Base-by-base conservation (phyloP, 768 basidiomycete species). In the Panus rudis region DNA sequence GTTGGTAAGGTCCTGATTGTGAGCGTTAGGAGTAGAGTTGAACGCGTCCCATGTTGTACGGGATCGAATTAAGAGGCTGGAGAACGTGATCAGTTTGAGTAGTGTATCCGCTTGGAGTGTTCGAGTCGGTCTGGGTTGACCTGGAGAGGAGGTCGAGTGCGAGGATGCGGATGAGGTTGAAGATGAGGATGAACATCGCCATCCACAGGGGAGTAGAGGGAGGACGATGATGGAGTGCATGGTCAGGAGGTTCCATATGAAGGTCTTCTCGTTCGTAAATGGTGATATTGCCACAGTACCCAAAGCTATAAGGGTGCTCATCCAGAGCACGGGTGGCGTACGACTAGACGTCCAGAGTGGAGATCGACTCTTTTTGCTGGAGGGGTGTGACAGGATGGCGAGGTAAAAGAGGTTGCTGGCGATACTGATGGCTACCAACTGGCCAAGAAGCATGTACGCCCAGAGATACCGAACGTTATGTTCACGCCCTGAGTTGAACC, bases 381-480 rank as follows among this genome's bases (percentile, higher is more conserved):
- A 51, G 8, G 63, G 49, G n/a, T 65, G 54, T 1, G 67, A 63
- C 10, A 70, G 55, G 23, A 80, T 42, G 8, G 78, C 73, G 5
- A 76, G 58, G 51, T 75, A 75, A 61, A 83, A 84, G 16, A 87
- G 65, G 42, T 76, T 75, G 1, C 75, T 73, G 6, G 80, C 77
- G 27, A 84, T 76, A 10, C 76, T 77, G 35, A 85, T 77, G 24
- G 84, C 81, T 42, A 87, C 81, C 17, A 84, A 51, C 58, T 85
- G 81, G 4, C 81, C 84, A 7, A 87, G 68, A 26, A 85, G 63
- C 78, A 84, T 81, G 61, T 81, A 84, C 2, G 75, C 79, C 78
- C 78, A 81, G 0, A 74, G 38, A 47, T 73, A 64, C 50, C 68
- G 71, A 46, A 84, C 64, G 13, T 61, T 43, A 32, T 65, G 52